Evolutionary conservation across 495 filamentous ascomycete species (phyloP).

Genomic region (Xylaria venustula): DNA sequence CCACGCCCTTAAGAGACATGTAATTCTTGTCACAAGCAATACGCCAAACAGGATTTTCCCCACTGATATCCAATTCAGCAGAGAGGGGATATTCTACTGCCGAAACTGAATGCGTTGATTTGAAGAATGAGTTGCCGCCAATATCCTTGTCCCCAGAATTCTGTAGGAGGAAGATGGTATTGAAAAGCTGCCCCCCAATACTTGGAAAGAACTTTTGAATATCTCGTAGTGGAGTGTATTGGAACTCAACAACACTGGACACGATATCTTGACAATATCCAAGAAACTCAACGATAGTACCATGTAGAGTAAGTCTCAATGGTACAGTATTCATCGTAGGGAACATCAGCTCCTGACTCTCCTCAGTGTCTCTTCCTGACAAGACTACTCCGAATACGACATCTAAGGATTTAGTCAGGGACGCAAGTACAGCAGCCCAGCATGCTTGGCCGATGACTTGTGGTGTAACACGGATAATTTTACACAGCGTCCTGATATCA

Average conservation of each 20-base stretch:
- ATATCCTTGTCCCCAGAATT: conserved; percentile 20
- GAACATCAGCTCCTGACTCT: conserved; percentile 61
- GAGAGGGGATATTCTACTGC: conserved; percentile 77
- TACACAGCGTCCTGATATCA: conserved; percentile 53
- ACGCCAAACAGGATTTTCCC: conserved; percentile 58
- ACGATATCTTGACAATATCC: conserved; percentile 63
- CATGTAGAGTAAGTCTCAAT: conserved; percentile 62
- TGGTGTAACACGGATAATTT: conserved; percentile 54
- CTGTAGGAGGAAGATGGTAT: conserved; percentile 74
- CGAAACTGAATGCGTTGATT: conserved; percentile 57
- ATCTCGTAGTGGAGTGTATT: conserved; percentile 66
- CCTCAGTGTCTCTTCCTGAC: conserved; percentile 63
- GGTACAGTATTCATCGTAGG: conserved; percentile 78
- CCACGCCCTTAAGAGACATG: conserved; percentile 40
- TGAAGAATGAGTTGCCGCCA: conserved; percentile 38
- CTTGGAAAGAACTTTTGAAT: conserved; percentile 46
- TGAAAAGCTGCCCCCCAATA: conserved; percentile 48
- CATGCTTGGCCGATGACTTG: conserved; percentile 66
- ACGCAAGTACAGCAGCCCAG: conserved; percentile 63
- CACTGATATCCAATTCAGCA: conserved; percentile 68
- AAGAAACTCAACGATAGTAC: conserved; percentile 58
- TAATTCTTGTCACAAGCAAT: conserved; percentile 63
- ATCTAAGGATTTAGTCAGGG: conserved; percentile 54
- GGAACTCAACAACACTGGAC: conserved; percentile 50
- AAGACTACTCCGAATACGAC: conserved; percentile 70